Evolutionary conservation across 192 early-diverging fungal genomes (phyloP), one percentile per base, ranked within the genome.

Genomic region (Mycoemilia scoparia): DNA sequence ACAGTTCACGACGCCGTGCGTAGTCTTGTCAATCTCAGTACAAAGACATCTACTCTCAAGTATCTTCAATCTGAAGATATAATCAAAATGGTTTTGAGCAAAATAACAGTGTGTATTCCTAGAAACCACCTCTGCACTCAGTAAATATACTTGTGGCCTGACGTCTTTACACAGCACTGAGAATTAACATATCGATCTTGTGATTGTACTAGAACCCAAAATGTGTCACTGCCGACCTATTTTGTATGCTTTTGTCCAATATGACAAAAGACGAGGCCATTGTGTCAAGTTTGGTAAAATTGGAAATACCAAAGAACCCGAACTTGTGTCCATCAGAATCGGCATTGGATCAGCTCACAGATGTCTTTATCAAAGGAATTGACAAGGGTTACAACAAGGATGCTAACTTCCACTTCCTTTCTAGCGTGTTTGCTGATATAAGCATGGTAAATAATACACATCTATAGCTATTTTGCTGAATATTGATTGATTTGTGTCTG

Each of bases 381-480:
- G 69, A 75, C 21, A 74, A 69, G 21, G 46, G 56, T 19, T 87
- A 81, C 59, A 92, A 96, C 50, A 66, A 72, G 29, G 41, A 73
- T 24, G 86, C 87, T 18, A 67, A 71, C 16, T 93, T 61, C 45
- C 57, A 84, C 26, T 92, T 86, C 38, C 68, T 97, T 43, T 79
- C 80, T 17, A 84, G 82, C 24, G 88, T 95, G 7, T 91, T 97
- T 66, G 85, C 85, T 10, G 86, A 92, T 28, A 46, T 92, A 18
- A 72, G 85, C 3, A 64, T n/a, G n/a, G n/a, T n/a, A n/a, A n/a
- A n/a, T n/a, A 52, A 24, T n/a, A n/a, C n/a, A n/a, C n/a, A n/a
- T n/a, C n/a, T n/a, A n/a, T n/a, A n/a, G n/a, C n/a, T n/a, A n/a
- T n/a, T n/a, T n/a, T n/a, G n/a, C n/a, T n/a, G n/a, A n/a, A n/a